Evolutionary conservation across 306 rosid species (phyloP).

Genomic region (Acmispon strigosus): DNA sequence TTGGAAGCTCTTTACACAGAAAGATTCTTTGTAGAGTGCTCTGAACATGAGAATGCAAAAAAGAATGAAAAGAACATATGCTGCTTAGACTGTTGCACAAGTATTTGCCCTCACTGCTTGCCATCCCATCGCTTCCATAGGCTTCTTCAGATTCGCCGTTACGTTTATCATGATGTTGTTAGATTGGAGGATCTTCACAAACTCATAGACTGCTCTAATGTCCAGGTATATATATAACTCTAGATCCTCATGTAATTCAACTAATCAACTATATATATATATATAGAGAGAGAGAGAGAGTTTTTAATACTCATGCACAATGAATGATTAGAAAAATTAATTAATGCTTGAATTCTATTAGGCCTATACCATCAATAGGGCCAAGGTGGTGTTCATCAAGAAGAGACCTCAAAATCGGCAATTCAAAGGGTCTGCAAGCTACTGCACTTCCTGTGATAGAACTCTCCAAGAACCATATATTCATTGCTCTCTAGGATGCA

Average conservation of each 20-base stretch:
- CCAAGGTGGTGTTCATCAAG: conserved; percentile 17
- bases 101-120: conserved; percentile 5
- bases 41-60: conserved; percentile 3
- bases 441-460: conserved; percentile 15
- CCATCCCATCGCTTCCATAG: conserved; percentile 8
- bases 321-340: too few species aligned
- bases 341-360: background rate
- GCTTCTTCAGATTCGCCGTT: conserved; percentile 13
- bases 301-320: too few species aligned
- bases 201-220: conserved; percentile 11
- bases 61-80: conserved; percentile 13
- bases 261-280: too few species aligned
- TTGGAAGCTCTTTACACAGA: conserved; percentile 11
- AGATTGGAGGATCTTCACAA: conserved; percentile 10
- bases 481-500: conserved; percentile 17
- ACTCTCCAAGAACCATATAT: conserved; percentile 14
- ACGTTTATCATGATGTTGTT: conserved; percentile 14
- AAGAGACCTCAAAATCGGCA: conserved; percentile 13
- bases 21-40: background rate
- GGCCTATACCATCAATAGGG: conserved; percentile 4
- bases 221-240: background rate
- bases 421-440: conserved; percentile 2
- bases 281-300: too few species aligned
- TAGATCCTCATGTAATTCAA: background rate
- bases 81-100: conserved; percentile 9